Evolutionary conservation across 75 land plant genomes (phyloP), one percentile per base, ranked within the genome.

Genomic region (Azolla pinnata): DNA sequence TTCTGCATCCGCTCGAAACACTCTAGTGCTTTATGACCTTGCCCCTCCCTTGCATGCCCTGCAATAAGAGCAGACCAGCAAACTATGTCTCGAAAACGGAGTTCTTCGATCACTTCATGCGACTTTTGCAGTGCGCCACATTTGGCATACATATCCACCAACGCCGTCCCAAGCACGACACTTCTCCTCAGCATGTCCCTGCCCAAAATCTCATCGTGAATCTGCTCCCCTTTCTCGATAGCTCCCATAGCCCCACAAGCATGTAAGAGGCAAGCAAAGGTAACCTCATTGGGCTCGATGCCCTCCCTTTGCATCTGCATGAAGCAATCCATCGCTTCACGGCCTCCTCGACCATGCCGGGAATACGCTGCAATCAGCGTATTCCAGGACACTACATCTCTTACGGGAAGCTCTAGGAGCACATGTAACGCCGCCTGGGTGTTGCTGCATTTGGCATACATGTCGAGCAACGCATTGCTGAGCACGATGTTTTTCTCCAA

Each of bases 141-240:
- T 49, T 67, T 79, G n/a, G 58, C 78, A 67, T 75, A 75, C 67
- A 75, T 67, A 54, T 75, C 65, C 10, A 79, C 38, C 66, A 79
- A 58, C 8, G 78, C 38, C 40, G 66, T 79, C 1, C 83, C 75
- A 42, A 80, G 57, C 17, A 68, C 33, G 56, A 75, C 65, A 60
- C 14, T 14, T 38, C 12, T 38, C 7, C 7, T 8, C 42, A 38
- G 42, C 42, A 38, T 7, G 12, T 14, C 42, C 14, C 14, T 7
- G 7, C 42, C 14, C 26, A 64, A 28, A 40, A 76, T 28, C 10
- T 63, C 35, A 32, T 59, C 66, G 64, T 80, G 83, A 4, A 76
- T 19, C 29, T 76, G 75, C 57, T 38, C 55, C 0, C 73, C 64
- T 19, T 60, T 54, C 1, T 10, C 18, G 1, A 68, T 40, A 18